These are phyloP conservation scores for Lycium ferocissimum DNA, from an alignment of 257 asterid genomes.

Conservation along the genomic window DNA sequence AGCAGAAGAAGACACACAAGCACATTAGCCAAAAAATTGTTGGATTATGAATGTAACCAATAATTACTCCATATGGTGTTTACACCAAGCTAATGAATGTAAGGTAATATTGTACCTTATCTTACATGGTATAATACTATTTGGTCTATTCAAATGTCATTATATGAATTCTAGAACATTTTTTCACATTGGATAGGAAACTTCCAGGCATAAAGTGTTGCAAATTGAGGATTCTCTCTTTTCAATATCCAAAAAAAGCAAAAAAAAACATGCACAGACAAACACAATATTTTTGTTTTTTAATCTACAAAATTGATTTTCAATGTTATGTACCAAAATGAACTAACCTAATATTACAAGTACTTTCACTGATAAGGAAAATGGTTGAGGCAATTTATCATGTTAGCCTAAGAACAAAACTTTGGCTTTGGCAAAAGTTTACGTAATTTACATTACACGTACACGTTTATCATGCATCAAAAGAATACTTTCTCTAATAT, in stretches of 20 bases:
- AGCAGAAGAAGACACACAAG: no score
- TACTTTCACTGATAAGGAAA: neutral
- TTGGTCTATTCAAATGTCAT: no score
- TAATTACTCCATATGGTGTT: no score
- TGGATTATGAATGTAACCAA: no score
- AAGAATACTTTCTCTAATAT: neutral
- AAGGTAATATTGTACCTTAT: no score
- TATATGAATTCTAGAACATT: no score
- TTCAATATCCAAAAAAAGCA: neutral
- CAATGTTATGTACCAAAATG: conserved; percentile 1
- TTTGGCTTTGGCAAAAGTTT: neutral
- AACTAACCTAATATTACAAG: no score
- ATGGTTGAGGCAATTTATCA: neutral
- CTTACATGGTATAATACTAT: no score
- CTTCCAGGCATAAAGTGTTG: no score
- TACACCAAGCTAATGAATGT: no score
- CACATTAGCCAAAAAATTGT: no score
- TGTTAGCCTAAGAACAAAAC: neutral
- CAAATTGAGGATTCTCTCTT: neutral
- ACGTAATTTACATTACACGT: neutral
- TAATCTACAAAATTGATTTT: neutral
- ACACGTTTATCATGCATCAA: neutral
- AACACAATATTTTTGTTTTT: neutral
- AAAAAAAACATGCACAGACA: neutral
- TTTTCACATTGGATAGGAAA: no score